These are phyloP conservation scores for Aspergillus sp. DNA, from an alignment of 2,329 filamentous ascomycete genomes.

Conservation along the genomic window DNA sequence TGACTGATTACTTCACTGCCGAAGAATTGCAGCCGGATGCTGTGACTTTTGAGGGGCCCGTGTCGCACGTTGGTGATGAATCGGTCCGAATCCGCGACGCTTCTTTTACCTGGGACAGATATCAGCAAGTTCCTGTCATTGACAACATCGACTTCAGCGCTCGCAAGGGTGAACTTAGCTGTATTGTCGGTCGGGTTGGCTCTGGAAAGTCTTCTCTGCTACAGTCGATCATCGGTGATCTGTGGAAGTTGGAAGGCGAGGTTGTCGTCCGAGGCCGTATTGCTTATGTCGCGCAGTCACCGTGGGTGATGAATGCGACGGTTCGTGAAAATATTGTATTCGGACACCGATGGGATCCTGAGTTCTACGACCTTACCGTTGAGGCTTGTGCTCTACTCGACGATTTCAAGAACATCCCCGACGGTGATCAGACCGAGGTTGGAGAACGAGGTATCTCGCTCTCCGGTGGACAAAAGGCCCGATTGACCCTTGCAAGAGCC, in stretches of 20 bases:
- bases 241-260: slow-evolving; percentile 81
- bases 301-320: slow-evolving; percentile 97
- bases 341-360: slow-evolving; percentile 84
- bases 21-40: slow-evolving; percentile 88
- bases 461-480: slow-evolving; percentile 92
- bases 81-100: slow-evolving; percentile 75
- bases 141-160: slow-evolving; percentile 82
- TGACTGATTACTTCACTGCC: slow-evolving; percentile 76
- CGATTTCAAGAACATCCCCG: slow-evolving; percentile 85
- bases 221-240: slow-evolving; percentile 78
- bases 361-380: slow-evolving; percentile 89
- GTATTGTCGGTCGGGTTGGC: slow-evolving; percentile 89
- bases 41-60: slow-evolving; percentile 61
- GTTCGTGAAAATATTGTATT: slow-evolving; percentile 97
- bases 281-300: slow-evolving; percentile 86
- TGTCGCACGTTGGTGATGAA: slow-evolving; percentile 74
- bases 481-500: slow-evolving; percentile 82
- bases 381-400: slow-evolving; percentile 84
- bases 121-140: slow-evolving; percentile 61
- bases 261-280: slow-evolving; percentile 75
- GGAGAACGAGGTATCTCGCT: slow-evolving; percentile 94
- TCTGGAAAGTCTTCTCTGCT: slow-evolving; percentile 90
- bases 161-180: slow-evolving; percentile 87
- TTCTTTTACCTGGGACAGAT: slow-evolving; percentile 90
- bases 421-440: slow-evolving; percentile 94